phyloP scores from a whole-genome alignment of 2,329 filamentous ascomycete species.

The Botrytis porri region DNA sequence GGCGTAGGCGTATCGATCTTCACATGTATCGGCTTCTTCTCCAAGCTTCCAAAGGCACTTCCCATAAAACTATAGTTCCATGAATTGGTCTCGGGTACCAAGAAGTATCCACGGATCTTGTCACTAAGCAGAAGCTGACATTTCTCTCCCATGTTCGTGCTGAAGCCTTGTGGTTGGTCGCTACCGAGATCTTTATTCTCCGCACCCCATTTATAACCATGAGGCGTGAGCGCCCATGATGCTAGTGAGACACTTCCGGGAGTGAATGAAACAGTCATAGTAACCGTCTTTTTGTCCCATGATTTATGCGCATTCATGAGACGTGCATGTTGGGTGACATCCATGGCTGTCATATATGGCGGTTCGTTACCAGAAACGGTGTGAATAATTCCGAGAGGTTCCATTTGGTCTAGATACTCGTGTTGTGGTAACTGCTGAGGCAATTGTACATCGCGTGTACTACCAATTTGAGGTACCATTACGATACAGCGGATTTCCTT shows the following conservation, averaged over 20 bases:
- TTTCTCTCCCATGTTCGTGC: slow-evolving; percentile 89
- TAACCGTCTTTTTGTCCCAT: slow-evolving; percentile 87
- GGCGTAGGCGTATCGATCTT: slow-evolving; percentile 87
- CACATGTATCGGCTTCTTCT: slow-evolving; percentile 88
- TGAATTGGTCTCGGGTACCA: slow-evolving; percentile 82
- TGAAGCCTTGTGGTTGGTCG: slow-evolving; percentile 92
- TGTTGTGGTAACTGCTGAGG: slow-evolving; percentile 88
- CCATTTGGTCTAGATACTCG: slow-evolving; percentile 80
- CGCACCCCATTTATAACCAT: slow-evolving; percentile 94
- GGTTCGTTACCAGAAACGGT: slow-evolving; percentile 93
- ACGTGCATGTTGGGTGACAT: slow-evolving; percentile 90
- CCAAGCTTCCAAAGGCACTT: slow-evolving; percentile 77
- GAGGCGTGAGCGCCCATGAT: slow-evolving; percentile 87
- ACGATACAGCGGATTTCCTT: slow-evolving; percentile 97
- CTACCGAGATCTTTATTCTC: slow-evolving; percentile 92
- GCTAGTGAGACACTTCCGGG: slow-evolving; percentile 93
- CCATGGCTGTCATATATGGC: slow-evolving; percentile 91
- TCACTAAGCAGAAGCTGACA: slow-evolving; percentile 90
- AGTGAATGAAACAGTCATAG: slow-evolving; percentile 93
- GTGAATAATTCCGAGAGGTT: slow-evolving; percentile 92
- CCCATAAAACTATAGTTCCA: slow-evolving; percentile 99
- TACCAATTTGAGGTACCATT: slow-evolving; percentile 95
- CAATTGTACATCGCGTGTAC: slow-evolving; percentile 85
- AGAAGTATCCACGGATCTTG: slow-evolving; percentile 91
- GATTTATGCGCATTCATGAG: slow-evolving; percentile 77